Conservation (phyloP, 371 early-diverging fungal genomes). For the Fennellomyces sp. region DNA sequence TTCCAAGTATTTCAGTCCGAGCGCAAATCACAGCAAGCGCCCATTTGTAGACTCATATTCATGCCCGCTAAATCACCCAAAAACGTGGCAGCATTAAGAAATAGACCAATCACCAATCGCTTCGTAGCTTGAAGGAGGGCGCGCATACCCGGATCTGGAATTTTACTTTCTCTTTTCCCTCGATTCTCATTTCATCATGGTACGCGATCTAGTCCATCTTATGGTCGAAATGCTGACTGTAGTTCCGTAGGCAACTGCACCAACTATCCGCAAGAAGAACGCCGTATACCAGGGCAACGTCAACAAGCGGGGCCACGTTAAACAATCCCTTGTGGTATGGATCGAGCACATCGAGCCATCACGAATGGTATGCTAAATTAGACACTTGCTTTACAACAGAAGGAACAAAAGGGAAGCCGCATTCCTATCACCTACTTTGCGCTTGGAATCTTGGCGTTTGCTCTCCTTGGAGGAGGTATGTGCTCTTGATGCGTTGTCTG, state of each 20-base stretch:
- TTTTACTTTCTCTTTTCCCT: not conserved
- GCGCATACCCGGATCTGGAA: not conserved
- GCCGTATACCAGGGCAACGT: conserved; percentile 39
- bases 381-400: conserved; percentile 17
- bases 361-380: too few species aligned
- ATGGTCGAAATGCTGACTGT: not conserved
- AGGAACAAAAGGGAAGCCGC: conserved; percentile 13
- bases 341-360: not conserved
- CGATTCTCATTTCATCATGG: conserved; percentile 17
- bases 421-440: conserved; percentile 24
- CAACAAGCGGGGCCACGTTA: conserved; percentile 43
- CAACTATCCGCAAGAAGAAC: conserved; percentile 41
- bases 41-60: too few species aligned
- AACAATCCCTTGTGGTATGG: conserved; percentile 23
- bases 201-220: not conserved
- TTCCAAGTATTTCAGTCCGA: too few species aligned
- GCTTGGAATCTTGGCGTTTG: conserved; percentile 22
- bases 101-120: not conserved
- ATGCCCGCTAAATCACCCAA: too few species aligned
- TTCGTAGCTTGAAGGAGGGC: conserved; percentile 6
- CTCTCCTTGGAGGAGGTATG: conserved; percentile 26
- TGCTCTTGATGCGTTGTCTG: not conserved
- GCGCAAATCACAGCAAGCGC: too few species aligned
- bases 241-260: conserved; percentile 28
- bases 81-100: not conserved